A percentile compares a stretch with the other conserved stretches of the same genome.
Conservation (phyloP, 2,329 filamentous ascomycete species). For the Drechslera avenae region DNA sequence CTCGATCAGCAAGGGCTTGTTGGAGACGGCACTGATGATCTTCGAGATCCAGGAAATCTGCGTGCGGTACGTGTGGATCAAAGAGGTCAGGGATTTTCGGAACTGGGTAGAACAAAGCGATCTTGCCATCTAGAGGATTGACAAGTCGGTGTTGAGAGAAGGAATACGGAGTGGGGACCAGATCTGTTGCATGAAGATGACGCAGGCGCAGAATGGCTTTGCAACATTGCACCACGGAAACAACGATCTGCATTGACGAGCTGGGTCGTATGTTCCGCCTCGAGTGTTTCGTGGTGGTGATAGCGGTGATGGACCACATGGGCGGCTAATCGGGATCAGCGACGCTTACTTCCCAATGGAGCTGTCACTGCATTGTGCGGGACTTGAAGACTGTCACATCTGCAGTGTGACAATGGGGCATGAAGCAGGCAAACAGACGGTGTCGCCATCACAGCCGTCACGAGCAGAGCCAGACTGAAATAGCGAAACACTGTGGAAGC, state of each 20-base stretch:
- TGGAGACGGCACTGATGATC: slow-evolving; percentile 39
- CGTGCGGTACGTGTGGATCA: slow-evolving; percentile 48
- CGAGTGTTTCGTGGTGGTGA: not conserved
- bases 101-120: slow-evolving; percentile 29
- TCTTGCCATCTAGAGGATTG: slow-evolving; percentile 16
- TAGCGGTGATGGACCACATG: not conserved
- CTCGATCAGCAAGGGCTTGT: slow-evolving; percentile 41
- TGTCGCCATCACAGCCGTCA: not conserved
- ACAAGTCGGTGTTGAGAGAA: not conserved
- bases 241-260: not conserved
- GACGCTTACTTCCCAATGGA: slow-evolving; percentile 2
- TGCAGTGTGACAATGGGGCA: not conserved
- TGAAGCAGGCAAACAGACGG: not conserved
- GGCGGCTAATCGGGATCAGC: not conserved
- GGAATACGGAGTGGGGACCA: not conserved
- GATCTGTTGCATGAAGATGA: not conserved
- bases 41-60: slow-evolving; percentile 51
- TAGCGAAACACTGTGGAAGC: slow-evolving; percentile 4
- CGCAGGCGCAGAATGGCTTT: not conserved
- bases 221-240: not conserved
- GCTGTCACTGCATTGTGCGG: not conserved
- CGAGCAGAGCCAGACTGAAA: not conserved
- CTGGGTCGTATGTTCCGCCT: not conserved
- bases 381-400: not conserved
- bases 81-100: slow-evolving; percentile 49